Evolutionary conservation across 2,329 filamentous ascomycete species (phyloP).

Genomic region (Phyllosticta citriasiana): DNA sequence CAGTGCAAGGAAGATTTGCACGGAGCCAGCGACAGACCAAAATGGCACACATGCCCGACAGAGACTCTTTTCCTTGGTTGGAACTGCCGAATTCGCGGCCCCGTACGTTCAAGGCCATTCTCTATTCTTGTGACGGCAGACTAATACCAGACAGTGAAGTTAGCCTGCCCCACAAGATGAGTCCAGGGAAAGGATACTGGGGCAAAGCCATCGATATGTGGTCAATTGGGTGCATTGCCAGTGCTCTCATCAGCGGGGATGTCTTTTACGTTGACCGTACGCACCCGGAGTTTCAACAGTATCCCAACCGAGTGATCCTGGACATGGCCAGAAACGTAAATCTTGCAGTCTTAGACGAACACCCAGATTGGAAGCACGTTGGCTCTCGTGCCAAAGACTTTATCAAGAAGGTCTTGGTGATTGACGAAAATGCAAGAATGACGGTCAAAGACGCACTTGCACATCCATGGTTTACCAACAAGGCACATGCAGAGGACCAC

Average conservation of each 20-base stretch:
- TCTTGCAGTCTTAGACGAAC: constrained; percentile 34
- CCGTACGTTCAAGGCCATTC: constrained; percentile 33
- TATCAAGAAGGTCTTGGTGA: constrained; percentile 40
- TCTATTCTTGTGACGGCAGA: not conserved
- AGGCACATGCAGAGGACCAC: constrained; percentile 29
- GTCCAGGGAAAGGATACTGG: constrained; percentile 39
- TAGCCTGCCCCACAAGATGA: constrained; percentile 20
- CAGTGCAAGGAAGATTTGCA: constrained; percentile 13
- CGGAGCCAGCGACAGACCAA: not conserved
- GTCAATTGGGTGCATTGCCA: constrained; percentile 49
- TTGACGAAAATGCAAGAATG: constrained; percentile 41
- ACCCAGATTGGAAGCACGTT: constrained; percentile 33
- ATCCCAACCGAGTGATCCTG: constrained; percentile 21
- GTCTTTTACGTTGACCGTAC: constrained; percentile 35
- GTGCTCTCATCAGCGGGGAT: constrained; percentile 42
- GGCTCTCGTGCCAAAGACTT: constrained; percentile 42
- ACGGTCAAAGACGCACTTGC: constrained; percentile 43
- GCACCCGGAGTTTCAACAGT: constrained; percentile 19
- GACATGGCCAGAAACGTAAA: constrained; percentile 30
- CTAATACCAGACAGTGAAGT: constrained; percentile 24
- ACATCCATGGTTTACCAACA: constrained; percentile 48
- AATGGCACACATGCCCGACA: not conserved
- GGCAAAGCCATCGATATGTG: constrained; percentile 50
- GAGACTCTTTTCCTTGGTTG: constrained; percentile 35
- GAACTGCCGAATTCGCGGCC: constrained; percentile 48